Evolutionary conservation across 2,329 filamentous ascomycete genomes (phyloP).

Genomic region (Aspergillus pseudotamarii): DNA sequence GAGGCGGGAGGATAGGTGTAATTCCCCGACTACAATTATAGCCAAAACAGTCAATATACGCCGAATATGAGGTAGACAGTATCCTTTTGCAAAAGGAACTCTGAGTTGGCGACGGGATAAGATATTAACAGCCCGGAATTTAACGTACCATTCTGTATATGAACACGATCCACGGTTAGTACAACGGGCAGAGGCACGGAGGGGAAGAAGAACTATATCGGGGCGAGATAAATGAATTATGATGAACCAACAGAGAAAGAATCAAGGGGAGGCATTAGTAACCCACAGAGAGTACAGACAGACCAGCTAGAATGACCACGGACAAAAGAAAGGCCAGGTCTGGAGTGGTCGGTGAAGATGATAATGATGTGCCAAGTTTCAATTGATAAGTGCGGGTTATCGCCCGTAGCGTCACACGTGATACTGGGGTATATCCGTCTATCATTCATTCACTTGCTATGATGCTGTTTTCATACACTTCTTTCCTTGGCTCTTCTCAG

Average conservation of each 20-base stretch:
- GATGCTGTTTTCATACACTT: neutral
- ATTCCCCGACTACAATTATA: constrained; percentile 42
- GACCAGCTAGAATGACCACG: neutral
- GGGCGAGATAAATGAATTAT: neutral
- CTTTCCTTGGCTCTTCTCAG: neutral
- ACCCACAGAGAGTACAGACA: neutral
- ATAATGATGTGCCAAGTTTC: constrained; percentile 4
- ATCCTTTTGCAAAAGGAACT: neutral
- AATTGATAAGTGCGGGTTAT: constrained; percentile 3
- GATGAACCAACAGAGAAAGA: neutral
- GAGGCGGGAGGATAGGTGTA: constrained; percentile 47
- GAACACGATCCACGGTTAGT: constrained; percentile 9
- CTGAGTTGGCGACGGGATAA: neutral
- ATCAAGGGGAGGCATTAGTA: neutral
- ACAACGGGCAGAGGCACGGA: neutral
- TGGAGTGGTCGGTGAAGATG: neutral
- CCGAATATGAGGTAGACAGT: neutral
- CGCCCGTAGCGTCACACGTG: neutral
- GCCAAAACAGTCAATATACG: constrained; percentile 22
- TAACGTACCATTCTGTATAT: constrained; percentile 10
- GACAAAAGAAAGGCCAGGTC: neutral
- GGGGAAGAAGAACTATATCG: constrained; percentile 6
- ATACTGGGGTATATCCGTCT: neutral
- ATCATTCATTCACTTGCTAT: neutral
- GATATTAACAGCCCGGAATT: neutral